Conservation (phyloP, 2,329 filamentous ascomycete species). For the Apiospora marii region DNA sequence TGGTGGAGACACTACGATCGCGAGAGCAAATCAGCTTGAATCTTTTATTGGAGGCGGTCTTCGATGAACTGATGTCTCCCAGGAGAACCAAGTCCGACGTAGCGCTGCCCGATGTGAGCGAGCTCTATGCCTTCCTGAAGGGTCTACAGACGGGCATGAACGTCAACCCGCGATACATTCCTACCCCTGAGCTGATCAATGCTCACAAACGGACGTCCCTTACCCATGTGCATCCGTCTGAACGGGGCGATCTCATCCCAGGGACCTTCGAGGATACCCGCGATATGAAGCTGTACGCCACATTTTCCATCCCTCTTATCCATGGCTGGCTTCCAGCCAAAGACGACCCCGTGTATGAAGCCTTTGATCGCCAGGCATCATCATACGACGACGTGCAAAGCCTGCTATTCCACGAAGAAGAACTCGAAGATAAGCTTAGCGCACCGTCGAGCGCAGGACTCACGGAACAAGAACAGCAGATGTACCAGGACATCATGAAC, state of each 20-base stretch:
- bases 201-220: constrained; percentile 61
- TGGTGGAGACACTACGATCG: constrained; percentile 79
- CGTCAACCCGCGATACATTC: constrained; percentile 88
- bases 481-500: constrained; percentile 82
- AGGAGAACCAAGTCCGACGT: constrained; percentile 68
- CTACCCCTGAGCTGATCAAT: constrained; percentile 56
- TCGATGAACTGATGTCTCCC: constrained; percentile 90
- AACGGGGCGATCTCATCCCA: constrained; percentile 57
- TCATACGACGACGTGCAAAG: constrained; percentile 95
- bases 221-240: constrained; percentile 58
- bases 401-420: constrained; percentile 86
- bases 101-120: constrained; percentile 82
- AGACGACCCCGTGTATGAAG: constrained; percentile 70
- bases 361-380: constrained; percentile 76
- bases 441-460: constrained; percentile 61
- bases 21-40: constrained; percentile 89
- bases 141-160: constrained; percentile 97
- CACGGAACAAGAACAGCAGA: constrained; percentile 75
- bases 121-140: constrained; percentile 87
- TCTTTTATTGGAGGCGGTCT: constrained; percentile 84
- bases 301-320: constrained; percentile 86
- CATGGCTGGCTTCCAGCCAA: constrained; percentile 89
- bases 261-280: constrained; percentile 87
- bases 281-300: constrained; percentile 91
- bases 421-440: constrained; percentile 81